These are phyloP conservation scores for Suhomyces bokatorum DNA, from an alignment of 1,139 yeast genomes.

Conservation along the genomic window DNA sequence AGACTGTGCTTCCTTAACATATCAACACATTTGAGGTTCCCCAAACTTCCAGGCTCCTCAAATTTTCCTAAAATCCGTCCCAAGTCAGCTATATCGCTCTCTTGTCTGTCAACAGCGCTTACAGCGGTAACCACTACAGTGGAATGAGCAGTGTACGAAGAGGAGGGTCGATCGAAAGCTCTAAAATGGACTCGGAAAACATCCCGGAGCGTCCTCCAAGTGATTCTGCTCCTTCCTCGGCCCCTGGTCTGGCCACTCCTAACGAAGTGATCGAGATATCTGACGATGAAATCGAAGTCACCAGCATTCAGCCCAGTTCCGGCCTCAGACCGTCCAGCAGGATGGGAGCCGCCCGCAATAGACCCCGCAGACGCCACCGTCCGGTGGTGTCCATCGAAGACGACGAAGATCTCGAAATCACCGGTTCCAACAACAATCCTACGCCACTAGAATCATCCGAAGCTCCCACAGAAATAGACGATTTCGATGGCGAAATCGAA, in stretches of 20 bases:
- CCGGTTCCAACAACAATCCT: conserved; percentile 18
- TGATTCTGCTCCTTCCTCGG: not conserved
- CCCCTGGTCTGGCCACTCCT: not conserved
- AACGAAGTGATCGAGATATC: conserved; percentile 13
- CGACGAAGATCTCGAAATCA: conserved; percentile 22
- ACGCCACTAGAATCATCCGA: conserved; percentile 5
- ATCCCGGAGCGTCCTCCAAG: not conserved
- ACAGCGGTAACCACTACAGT: not conserved
- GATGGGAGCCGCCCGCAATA: not conserved
- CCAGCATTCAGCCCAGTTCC: conserved; percentile 3
- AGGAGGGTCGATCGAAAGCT: conserved; percentile 1
- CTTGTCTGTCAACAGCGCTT: too few relatives aligned
- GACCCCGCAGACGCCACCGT: conserved; percentile 4
- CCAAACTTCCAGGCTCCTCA: too few relatives aligned
- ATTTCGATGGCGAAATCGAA: conserved; percentile 28
- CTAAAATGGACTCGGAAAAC: conserved; percentile 1
- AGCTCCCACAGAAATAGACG: not conserved
- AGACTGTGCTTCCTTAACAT: too few relatives aligned
- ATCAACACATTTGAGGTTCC: too few relatives aligned
- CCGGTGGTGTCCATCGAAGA: conserved; percentile 8
- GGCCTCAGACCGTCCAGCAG: not conserved
- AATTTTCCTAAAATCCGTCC: too few relatives aligned
- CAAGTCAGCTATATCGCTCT: too few relatives aligned
- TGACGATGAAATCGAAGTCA: conserved; percentile 15
- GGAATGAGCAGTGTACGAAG: conserved; percentile 9